Conservation (phyloP, 2,329 filamentous ascomycete genomes). For the Exophiala spinifera region DNA sequence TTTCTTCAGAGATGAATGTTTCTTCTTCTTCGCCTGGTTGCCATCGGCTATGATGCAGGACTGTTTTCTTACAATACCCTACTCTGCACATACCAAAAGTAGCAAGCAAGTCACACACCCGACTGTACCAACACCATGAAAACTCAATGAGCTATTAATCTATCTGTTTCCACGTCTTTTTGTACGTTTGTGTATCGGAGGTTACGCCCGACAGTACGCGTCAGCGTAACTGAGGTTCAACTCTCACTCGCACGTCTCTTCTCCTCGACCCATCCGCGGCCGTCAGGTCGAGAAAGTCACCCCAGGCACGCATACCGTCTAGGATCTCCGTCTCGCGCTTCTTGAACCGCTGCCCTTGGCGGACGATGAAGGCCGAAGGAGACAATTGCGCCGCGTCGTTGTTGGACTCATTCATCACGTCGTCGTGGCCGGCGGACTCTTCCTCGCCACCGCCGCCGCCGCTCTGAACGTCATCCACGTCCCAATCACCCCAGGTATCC, state of each 20-base stretch:
- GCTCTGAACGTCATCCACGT: constrained; percentile 44
- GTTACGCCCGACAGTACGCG: too few species aligned
- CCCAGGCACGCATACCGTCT: constrained; percentile 25
- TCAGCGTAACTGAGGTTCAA: constrained; percentile 12
- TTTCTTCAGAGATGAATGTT: neutral
- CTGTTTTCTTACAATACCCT: neutral
- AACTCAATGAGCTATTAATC: too few species aligned
- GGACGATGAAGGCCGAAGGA: constrained; percentile 13
- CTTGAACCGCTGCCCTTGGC: constrained; percentile 23
- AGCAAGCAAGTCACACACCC: neutral
- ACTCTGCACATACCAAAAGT: too few species aligned
- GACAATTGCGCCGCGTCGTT: too few species aligned
- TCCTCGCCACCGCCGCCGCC: constrained; percentile 56
- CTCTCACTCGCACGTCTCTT: constrained; percentile 15
- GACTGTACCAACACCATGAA: neutral
- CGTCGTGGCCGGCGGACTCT: constrained; percentile 31
- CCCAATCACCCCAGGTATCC: constrained; percentile 40
- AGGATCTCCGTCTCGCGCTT: constrained; percentile 25
- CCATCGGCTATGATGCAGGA: too few species aligned
- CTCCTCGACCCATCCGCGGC: constrained; percentile 4
- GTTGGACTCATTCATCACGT: neutral
- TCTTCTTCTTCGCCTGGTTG: too few species aligned
- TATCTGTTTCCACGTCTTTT: neutral
- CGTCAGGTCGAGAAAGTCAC: constrained; percentile 24
- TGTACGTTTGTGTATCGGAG: too few species aligned